phyloP scores from a whole-genome alignment of 2,329 filamentous ascomycete species.

The Aureobasidium sp. region DNA sequence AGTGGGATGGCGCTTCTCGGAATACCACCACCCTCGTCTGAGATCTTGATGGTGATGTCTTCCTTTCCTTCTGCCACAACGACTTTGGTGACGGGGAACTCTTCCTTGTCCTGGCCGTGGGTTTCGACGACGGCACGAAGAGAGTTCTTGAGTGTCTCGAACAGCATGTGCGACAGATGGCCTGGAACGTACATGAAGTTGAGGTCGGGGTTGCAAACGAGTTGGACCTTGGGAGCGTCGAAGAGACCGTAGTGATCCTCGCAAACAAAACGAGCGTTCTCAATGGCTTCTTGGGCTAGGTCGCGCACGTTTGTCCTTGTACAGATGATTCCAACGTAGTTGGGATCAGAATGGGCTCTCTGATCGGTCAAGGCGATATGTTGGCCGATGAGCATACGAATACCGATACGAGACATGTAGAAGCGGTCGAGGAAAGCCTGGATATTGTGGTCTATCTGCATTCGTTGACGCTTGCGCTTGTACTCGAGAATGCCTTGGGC shows the following conservation, averaged over 20 bases:
- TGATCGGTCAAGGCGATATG: conserved; percentile 96
- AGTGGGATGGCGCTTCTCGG: conserved; percentile 86
- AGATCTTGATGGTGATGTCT: conserved; percentile 98
- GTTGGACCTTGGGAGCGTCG: conserved; percentile 90
- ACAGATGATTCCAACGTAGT: conserved; percentile 97
- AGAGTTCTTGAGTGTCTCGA: conserved; percentile 98
- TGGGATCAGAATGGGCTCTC: conserved; percentile 76
- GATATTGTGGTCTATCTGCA: conserved; percentile 97
- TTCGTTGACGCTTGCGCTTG: conserved; percentile 89
- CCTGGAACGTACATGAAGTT: conserved; percentile 99
- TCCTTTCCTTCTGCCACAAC: conserved; percentile 97
- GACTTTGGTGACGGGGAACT: conserved; percentile 93
- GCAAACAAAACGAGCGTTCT: conserved; percentile 97
- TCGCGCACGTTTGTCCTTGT: conserved; percentile 96
- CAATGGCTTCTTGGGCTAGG: conserved; percentile 91
- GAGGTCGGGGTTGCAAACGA: conserved; percentile 87
- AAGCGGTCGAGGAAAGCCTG: conserved; percentile 97
- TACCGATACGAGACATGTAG: conserved; percentile 99
- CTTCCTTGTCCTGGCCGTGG: conserved; percentile 88
- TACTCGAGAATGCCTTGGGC: conserved; percentile 97
- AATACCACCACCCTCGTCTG: conserved; percentile 93
- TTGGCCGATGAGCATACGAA: conserved; percentile 97
- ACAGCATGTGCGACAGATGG: conserved; percentile 98
- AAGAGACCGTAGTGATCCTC: conserved; percentile 98
- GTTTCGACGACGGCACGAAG: conserved; percentile 92